phyloP scores from a whole-genome alignment of 2,329 filamentous ascomycete species.

The Venturia effusa region DNA sequence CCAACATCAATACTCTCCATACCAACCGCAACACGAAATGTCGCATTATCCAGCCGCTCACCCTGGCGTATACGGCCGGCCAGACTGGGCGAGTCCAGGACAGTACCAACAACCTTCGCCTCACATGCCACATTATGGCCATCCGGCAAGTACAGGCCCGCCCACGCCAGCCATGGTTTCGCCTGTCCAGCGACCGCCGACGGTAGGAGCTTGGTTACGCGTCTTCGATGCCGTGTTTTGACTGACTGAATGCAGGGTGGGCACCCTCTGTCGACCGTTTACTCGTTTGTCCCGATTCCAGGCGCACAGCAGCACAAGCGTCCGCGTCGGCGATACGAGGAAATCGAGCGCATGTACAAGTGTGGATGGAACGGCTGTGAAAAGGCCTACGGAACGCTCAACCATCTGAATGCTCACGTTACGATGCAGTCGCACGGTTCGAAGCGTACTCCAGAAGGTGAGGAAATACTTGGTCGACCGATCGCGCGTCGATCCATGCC shows the following conservation, averaged over 20 bases:
- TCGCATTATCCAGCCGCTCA: slow-evolving; percentile 57
- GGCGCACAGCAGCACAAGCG: slow-evolving; percentile 96
- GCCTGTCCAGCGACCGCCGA: slow-evolving; percentile 49
- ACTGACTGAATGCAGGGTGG: slow-evolving; percentile 29
- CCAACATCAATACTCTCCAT: slow-evolving; percentile 75
- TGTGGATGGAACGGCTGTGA: slow-evolving; percentile 98
- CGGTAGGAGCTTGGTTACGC: slow-evolving; percentile 37
- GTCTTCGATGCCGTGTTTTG: slow-evolving; percentile 8
- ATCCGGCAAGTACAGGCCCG: slow-evolving; percentile 46
- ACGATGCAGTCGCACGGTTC: slow-evolving; percentile 96
- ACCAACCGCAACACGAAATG: slow-evolving; percentile 78
- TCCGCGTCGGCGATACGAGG: slow-evolving; percentile 84
- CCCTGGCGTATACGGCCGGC: slow-evolving; percentile 55
- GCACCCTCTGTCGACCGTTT: slow-evolving; percentile 62
- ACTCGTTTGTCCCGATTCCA: slow-evolving; percentile 95
- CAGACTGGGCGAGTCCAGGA: slow-evolving; percentile 54
- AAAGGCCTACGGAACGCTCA: slow-evolving; percentile 95
- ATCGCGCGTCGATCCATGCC: background rate
- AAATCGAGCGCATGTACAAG: slow-evolving; percentile 99
- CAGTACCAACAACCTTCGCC: slow-evolving; percentile 41
- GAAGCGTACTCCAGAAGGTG: slow-evolving; percentile 96
- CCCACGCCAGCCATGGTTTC: slow-evolving; percentile 46
- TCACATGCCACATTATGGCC: slow-evolving; percentile 32
- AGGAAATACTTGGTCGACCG: slow-evolving; percentile 25
- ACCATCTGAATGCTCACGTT: slow-evolving; percentile 95